These are phyloP conservation scores for Hyaloperonospora brassicae DNA, from an alignment of 352 stramenopile genomes.

Conservation along the genomic window DNA sequence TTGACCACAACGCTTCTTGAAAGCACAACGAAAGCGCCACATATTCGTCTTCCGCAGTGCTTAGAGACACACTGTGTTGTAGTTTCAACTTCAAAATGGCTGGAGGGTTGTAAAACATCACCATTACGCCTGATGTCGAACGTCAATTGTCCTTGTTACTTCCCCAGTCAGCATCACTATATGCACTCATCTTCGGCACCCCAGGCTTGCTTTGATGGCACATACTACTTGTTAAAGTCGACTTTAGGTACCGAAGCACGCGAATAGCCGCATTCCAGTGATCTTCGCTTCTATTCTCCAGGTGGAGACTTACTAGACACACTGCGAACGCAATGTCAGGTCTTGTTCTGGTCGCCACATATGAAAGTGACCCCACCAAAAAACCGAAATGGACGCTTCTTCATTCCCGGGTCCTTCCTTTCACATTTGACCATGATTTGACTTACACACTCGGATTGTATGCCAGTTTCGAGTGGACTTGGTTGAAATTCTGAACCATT, in stretches of 20 bases:
- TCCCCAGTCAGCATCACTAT: neutral
- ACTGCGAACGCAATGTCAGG: neutral
- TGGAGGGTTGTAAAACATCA: neutral
- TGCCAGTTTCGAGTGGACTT: neutral
- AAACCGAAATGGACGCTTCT: neutral
- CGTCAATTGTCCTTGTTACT: neutral
- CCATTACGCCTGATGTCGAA: too few relatives aligned
- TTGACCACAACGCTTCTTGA: conserved; percentile 1
- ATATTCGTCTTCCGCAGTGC: conserved; percentile 1
- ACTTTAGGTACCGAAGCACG: neutral
- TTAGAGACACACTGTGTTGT: neutral
- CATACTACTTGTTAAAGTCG: neutral
- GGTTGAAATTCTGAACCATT: neutral
- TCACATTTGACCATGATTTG: neutral
- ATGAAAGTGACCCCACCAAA: neutral
- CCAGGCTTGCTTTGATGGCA: neutral
- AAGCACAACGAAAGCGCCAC: neutral
- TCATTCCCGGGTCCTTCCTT: neutral
- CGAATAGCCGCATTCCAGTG: too few relatives aligned
- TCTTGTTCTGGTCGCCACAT: neutral
- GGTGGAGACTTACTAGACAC: neutral
- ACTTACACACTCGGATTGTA: neutral
- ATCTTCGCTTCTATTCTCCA: neutral
- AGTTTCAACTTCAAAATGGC: neutral
- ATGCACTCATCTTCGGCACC: neutral